These are phyloP conservation scores for Colletotrichum musicola DNA, from an alignment of 2,329 filamentous ascomycete species.

Conservation along the genomic window DNA sequence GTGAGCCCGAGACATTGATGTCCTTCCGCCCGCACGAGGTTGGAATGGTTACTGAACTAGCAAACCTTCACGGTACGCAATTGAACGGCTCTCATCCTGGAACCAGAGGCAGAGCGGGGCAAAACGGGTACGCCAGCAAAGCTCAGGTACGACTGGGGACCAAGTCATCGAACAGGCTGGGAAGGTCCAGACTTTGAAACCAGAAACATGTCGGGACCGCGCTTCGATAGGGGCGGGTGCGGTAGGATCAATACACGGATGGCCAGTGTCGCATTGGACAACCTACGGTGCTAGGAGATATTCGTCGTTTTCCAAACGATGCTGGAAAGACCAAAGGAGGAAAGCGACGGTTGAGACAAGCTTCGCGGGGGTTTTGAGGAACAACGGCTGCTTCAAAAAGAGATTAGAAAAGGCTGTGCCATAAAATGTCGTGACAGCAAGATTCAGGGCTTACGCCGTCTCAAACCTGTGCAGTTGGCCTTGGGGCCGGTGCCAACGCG, in stretches of 20 bases:
- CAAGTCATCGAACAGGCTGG: neutral
- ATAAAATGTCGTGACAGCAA: neutral
- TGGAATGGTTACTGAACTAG: neutral
- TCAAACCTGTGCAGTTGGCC: neutral
- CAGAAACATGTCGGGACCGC: neutral
- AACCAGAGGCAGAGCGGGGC: too few species aligned
- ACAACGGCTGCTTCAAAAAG: slow-evolving; percentile 4
- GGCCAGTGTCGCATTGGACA: neutral
- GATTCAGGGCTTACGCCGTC: neutral
- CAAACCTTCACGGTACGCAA: neutral
- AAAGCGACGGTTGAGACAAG: slow-evolving; percentile 9
- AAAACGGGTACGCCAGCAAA: too few species aligned
- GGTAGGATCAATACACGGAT: neutral
- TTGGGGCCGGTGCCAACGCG: neutral
- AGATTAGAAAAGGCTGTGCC: neutral
- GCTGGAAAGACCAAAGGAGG: neutral
- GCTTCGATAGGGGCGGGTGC: neutral
- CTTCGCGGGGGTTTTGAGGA: slow-evolving; percentile 1
- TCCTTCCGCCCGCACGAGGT: neutral
- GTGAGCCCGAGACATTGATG: slow-evolving; percentile 14
- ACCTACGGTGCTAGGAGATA: neutral
- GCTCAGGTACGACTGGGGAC: neutral
- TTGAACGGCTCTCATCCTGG: too few species aligned
- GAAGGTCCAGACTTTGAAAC: neutral
- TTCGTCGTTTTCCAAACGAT: neutral